A percentile compares a stretch with the other conserved stretches of the same genome.
Conservation (phyloP, 768 basidiomycete genomes). For the Tulasnella sp. region DNA sequence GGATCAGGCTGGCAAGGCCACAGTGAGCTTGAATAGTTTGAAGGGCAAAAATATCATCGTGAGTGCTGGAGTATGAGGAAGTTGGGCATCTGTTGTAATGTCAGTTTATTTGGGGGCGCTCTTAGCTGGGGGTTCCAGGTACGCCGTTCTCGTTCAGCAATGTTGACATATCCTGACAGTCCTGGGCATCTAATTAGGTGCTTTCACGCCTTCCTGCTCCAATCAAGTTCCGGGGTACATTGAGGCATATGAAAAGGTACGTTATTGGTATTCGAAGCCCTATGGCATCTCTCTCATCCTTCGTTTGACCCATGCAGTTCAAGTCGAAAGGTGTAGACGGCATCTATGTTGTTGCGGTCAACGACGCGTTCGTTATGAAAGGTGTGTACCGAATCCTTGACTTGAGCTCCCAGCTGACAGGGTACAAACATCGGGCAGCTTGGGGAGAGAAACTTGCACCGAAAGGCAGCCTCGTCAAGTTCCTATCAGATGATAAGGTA, state of each 20-base stretch:
- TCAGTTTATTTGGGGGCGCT: too few relatives aligned
- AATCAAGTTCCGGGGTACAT: slow-evolving; percentile 40
- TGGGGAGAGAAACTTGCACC: slow-evolving; percentile 57
- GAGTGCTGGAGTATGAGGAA: slow-evolving; percentile 18
- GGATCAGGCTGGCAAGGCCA: not conserved
- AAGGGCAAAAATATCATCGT: slow-evolving; percentile 56
- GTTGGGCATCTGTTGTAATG: not conserved
- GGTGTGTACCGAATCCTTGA: slow-evolving; percentile 27
- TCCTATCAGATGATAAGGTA: slow-evolving; percentile 59
- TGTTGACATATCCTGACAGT: not conserved
- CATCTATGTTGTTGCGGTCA: slow-evolving; percentile 61
- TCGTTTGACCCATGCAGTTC: slow-evolving; percentile 34
- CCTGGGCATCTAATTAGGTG: slow-evolving; percentile 65
- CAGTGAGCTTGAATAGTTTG: not conserved
- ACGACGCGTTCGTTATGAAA: slow-evolving; percentile 67
- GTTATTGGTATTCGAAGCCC: not conserved
- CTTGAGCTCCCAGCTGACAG: not conserved
- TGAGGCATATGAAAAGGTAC: slow-evolving; percentile 17
- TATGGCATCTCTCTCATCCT: not conserved
- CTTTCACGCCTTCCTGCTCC: slow-evolving; percentile 64
- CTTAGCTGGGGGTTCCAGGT: not conserved
- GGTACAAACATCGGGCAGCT: slow-evolving; percentile 26
- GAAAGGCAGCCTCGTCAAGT: slow-evolving; percentile 43
- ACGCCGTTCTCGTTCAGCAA: not conserved
- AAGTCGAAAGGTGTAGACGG: slow-evolving; percentile 40